These are phyloP conservation scores for Ceratobasidium theobromae DNA, from an alignment of 1,284 basidiomycete species.

Conservation along the genomic window DNA sequence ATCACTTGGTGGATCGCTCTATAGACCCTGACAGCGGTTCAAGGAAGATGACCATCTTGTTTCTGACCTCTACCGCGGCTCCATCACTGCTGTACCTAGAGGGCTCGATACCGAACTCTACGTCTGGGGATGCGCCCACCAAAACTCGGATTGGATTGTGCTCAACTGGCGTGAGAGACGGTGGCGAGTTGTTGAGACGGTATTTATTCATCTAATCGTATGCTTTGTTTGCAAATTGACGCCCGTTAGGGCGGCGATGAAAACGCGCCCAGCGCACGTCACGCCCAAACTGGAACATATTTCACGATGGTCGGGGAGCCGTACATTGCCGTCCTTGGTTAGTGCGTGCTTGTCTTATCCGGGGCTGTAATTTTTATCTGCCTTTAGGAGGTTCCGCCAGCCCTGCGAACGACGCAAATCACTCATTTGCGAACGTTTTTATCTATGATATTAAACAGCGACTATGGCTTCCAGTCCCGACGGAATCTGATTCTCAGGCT, in stretches of 20 bases:
- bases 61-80: constrained; percentile 13
- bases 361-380: not conserved
- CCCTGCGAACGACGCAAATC: constrained; percentile 4
- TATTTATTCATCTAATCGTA: not conserved
- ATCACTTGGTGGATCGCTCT: too few species aligned
- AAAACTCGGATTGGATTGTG: constrained; percentile 19
- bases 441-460: constrained; percentile 6
- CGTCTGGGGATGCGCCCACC: constrained; percentile 19
- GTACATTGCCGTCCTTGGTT: constrained; percentile 15
- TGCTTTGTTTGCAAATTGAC: not conserved
- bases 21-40: not conserved
- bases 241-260: not conserved
- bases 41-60: constrained; percentile 21
- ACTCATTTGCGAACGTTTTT: constrained; percentile 5
- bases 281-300: constrained; percentile 20
- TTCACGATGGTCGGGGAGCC: constrained; percentile 11
- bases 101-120: constrained; percentile 10
- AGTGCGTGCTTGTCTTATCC: not conserved
- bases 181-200: constrained; percentile 24
- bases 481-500: not conserved
- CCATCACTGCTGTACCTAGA: constrained; percentile 12
- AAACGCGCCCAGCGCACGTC: constrained; percentile 8
- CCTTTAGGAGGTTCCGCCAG: constrained; percentile 3
- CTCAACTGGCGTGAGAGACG: constrained; percentile 1
- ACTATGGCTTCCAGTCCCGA: not conserved